Base-by-base conservation (phyloP, 2,329 filamentous ascomycete genomes). In the Claviceps spartinae region DNA sequence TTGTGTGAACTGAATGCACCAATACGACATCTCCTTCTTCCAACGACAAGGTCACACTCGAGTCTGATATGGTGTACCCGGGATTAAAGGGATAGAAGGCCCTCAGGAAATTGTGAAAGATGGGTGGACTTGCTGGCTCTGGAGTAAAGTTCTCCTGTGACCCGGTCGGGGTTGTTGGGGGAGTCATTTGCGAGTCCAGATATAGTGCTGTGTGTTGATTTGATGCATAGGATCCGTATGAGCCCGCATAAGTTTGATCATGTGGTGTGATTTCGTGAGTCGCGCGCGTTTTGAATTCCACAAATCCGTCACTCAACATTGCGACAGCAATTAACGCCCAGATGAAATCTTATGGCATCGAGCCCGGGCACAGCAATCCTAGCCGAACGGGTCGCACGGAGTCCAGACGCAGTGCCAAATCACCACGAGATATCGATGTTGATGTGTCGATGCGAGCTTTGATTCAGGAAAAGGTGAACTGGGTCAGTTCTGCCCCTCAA, bases 1-100 rank as follows among this genome's bases (percentile, higher is more conserved):
- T 98, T 55, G 88, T 93, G 68, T 98, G 93, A 58, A 97, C 87
- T 4, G 93, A 96, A 67, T 98, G 93, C 22, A 98, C 86, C 53
- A 98, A 71, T 51, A 98, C 85, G 48, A 98, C 81, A 62, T 98
- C 93, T 54, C 93, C 93, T 63, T 93, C 85, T 59, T 87, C 86
- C 52, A 98, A 77, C 22, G 89, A 86, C 11, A 96, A 74, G 11
- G 91, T 97, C 52, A 97, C 86, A 9, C 88, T 93, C 11, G 86
- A 85, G 53, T 90, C 86, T n/a, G 81, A 81, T 54, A 88, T 79
- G 43, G 85, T 78, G 60, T 83, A 82, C 54, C 77, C 82, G 1
- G 91, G 89, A 53, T 90, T 83, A 66, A 96, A 98, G 26, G 88
- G 86, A 66, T 95, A 95, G 64, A 95, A 91, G 48, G 93, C 93